A percentile compares a stretch with the other conserved stretches of the same genome.
phyloP scores from a whole-genome alignment of 2,329 filamentous ascomycete species.

The Epichloe baconii region DNA sequence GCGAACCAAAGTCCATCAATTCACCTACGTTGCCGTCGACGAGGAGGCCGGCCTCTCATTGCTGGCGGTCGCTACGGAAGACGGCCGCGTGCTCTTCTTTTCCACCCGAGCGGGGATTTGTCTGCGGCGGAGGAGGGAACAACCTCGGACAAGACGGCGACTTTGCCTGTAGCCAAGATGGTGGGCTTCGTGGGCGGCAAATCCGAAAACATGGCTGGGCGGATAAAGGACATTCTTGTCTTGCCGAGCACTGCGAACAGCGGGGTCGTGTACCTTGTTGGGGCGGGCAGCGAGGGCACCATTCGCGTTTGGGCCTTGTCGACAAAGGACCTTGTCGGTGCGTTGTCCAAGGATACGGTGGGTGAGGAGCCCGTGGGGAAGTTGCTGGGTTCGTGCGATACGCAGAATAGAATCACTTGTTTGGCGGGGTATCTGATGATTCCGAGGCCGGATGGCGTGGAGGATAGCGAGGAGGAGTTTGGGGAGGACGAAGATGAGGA shows the following conservation, averaged over 20 bases:
- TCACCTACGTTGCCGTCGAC: constrained; percentile 55
- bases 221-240: constrained; percentile 82
- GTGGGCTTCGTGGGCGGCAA: constrained; percentile 71
- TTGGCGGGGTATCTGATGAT: constrained; percentile 78
- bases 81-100: constrained; percentile 77
- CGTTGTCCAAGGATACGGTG: constrained; percentile 12
- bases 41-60: constrained; percentile 28
- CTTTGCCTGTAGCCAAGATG: constrained; percentile 47
- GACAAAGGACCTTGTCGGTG: constrained; percentile 25
- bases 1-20: constrained; percentile 69
- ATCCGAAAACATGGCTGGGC: constrained; percentile 48
- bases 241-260: constrained; percentile 31
- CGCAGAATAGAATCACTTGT: constrained; percentile 81
- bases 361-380: constrained; percentile 37
- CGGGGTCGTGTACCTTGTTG: constrained; percentile 43
- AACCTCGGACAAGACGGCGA: constrained; percentile 18
- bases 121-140: constrained; percentile 23
- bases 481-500: constrained; percentile 27
- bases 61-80: constrained; percentile 74
- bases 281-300: constrained; percentile 74
- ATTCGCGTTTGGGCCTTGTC: constrained; percentile 63
- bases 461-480: constrained; percentile 42
- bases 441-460: constrained; percentile 46
- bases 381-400: constrained; percentile 67
- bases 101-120: constrained; percentile 45